Evolutionary conservation across 768 basidiomycete species (phyloP).

Genomic region (Serendipita vermifera): DNA sequence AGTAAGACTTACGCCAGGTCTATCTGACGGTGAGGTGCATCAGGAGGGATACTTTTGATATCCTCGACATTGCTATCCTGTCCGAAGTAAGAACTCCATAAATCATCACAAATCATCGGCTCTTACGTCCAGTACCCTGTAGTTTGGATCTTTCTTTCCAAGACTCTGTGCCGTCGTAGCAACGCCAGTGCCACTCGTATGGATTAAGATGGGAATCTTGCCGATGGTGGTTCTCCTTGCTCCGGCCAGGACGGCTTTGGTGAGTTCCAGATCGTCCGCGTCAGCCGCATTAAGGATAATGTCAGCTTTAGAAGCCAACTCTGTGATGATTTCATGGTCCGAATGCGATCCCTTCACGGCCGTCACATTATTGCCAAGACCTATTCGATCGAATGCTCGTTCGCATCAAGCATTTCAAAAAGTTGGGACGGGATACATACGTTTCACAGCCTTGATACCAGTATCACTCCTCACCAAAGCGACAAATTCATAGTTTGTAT

Average conservation of each 20-base stretch:
- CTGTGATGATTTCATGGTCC: conserved; percentile 12
- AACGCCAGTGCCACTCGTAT: conserved; percentile 18
- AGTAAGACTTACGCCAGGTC: conserved; percentile 18
- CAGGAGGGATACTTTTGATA: conserved; percentile 16
- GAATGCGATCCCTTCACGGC: conserved; percentile 11
- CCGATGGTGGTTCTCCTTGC: conserved; percentile 11
- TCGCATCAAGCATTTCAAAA: not conserved
- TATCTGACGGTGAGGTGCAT: conserved; percentile 19
- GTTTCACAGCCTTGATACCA: not conserved
- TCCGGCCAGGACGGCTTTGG: conserved; percentile 18
- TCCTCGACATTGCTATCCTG: conserved; percentile 20
- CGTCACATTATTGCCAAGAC: conserved; percentile 11
- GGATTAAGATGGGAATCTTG: conserved; percentile 18
- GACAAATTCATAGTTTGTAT: not conserved
- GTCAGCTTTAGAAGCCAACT: conserved; percentile 13
- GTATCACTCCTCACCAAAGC: not conserved
- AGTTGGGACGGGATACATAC: not conserved
- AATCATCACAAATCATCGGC: too few relatives aligned
- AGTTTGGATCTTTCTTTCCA: too few relatives aligned
- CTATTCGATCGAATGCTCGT: too few relatives aligned
- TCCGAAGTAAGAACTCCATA: too few relatives aligned
- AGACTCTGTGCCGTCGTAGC: conserved; percentile 12
- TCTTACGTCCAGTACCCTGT: too few relatives aligned
- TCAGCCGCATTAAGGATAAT: conserved; percentile 20
- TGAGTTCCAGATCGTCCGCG: conserved; percentile 19